Evolutionary conservation across 176 grass and related monocot species (phyloP), one percentile per base, ranked within the genome.

Genomic region (Thinopyrum elongatum): DNA sequence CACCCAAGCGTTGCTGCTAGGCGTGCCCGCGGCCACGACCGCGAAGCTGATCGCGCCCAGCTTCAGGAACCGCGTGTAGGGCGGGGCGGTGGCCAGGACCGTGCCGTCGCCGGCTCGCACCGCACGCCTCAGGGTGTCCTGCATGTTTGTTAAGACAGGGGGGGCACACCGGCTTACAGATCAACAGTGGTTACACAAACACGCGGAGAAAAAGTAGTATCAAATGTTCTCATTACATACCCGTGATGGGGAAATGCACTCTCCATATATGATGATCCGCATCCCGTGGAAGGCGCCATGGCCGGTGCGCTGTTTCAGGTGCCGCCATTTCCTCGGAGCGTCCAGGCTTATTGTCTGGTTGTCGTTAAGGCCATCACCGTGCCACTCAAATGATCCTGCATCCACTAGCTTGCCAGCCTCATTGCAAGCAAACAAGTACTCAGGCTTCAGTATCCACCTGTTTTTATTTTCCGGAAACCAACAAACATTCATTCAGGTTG

Each of bases 381-480:
- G 86, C 91, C 91, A 95, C 83, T 98, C 96, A 87, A 92, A 98
- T 71, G 93, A 78, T 86, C 89, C 91, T 94, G 95, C 93, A 30
- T 82, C 88, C 73, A 95, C 82, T 42, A 98, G 91, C 63, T 87
- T 98, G 62, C 91, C 96, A 79, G 93, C 90, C 74, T 95, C 84
- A 53, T 80, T 81, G 82, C 96, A 88, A 89, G 91, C 89, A 75
- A 88, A 94, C 84, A 98, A 57, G 75, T 98, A 98, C 42, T 95
- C 93, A 83, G 89, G 41, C 69, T 94, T 95, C 8, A 98, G 89
- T 90, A 98, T 95, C 96, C 96, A 98, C 91, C 96, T 98, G 26
- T 57, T 84, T 10, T 65, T n/a, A 22, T 58, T 58, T 22, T 30
- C 21, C 1, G 34, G 31, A 64, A 34, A 7, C 4, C 28, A 83